A percentile compares a stretch with the other conserved stretches of the same genome.
These are phyloP conservation scores for Meira nashicola DNA, from an alignment of 1,284 basidiomycete species.

Conservation along the genomic window DNA sequence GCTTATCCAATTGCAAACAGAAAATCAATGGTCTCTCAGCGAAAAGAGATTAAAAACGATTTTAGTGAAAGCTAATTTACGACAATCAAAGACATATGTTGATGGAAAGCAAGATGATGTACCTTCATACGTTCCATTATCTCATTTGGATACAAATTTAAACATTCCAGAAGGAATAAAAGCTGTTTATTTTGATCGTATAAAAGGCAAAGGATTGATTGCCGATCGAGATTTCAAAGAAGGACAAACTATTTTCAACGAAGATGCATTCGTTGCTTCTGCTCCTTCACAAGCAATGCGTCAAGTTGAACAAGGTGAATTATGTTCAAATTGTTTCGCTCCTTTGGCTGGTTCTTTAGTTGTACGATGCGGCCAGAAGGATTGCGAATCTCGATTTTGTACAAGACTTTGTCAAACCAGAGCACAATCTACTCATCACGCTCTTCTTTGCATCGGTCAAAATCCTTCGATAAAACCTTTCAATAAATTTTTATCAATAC, in stretches of 20 bases:
- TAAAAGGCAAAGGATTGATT: slow-evolving; percentile 77
- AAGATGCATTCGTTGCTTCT: slow-evolving; percentile 57
- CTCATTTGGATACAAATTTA: slow-evolving; percentile 30
- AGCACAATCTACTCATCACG: slow-evolving; percentile 60
- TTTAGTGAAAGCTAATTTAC: slow-evolving; percentile 18
- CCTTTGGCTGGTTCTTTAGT: slow-evolving; percentile 50
- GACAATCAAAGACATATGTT: slow-evolving; percentile 26
- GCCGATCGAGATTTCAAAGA: slow-evolving; percentile 64
- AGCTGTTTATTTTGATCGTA: slow-evolving; percentile 65
- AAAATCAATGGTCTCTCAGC: slow-evolving; percentile 34
- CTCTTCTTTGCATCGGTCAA: slow-evolving; percentile 67
- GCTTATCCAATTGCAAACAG: slow-evolving; percentile 23
- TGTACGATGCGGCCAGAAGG: slow-evolving; percentile 21
- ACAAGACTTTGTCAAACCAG: slow-evolving; percentile 58
- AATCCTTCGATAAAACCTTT: slow-evolving; percentile 66
- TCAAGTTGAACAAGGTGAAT: slow-evolving; percentile 23
- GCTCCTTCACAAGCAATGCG: slow-evolving; percentile 33
- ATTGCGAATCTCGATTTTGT: slow-evolving; percentile 65
- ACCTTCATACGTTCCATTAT: slow-evolving; percentile 22
- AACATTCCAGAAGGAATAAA: slow-evolving; percentile 55
- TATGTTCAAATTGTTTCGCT: slow-evolving; percentile 42
- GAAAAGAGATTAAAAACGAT: slow-evolving; percentile 24
- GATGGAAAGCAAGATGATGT: slow-evolving; percentile 9
- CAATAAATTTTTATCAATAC: slow-evolving; percentile 61
- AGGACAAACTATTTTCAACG: slow-evolving; percentile 75